These are phyloP conservation scores for Mrakia hoshinonis DNA, from an alignment of 768 basidiomycete species.

Conservation along the genomic window DNA sequence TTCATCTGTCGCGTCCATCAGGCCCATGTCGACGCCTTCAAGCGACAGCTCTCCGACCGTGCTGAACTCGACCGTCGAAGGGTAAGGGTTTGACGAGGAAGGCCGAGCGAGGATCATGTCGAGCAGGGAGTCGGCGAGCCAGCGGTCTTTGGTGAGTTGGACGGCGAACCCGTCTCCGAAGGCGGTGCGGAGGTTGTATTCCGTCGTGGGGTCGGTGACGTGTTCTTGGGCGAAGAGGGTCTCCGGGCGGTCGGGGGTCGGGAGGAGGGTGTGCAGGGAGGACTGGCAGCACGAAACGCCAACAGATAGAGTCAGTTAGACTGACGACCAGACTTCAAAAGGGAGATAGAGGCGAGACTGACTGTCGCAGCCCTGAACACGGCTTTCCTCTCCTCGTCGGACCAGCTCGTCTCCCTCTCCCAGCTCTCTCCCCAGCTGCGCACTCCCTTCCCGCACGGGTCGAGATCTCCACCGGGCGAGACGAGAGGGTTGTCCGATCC, in stretches of 20 bases:
- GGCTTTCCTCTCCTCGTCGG: conserved; percentile 29
- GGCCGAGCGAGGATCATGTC: not conserved
- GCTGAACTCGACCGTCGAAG: not conserved
- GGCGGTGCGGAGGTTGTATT: not conserved
- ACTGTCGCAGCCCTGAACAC: conserved; percentile 29
- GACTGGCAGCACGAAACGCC: not conserved
- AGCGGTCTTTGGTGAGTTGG: conserved; percentile 2
- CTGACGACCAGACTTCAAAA: not conserved
- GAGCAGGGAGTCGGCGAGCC: conserved; percentile 10
- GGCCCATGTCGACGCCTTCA: too few species aligned
- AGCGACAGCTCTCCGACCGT: not conserved
- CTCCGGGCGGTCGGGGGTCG: not conserved
- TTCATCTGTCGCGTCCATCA: not conserved
- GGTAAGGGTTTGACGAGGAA: not conserved
- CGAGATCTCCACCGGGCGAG: conserved; percentile 61
- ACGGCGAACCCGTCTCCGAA: conserved; percentile 14
- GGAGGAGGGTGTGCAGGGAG: conserved; percentile 5
- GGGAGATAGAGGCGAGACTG: not conserved
- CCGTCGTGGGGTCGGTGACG: not conserved
- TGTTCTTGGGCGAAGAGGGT: not conserved
- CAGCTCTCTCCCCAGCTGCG: conserved; percentile 37
- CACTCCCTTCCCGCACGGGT: conserved; percentile 34
- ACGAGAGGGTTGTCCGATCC: conserved; percentile 74
- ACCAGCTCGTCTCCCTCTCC: conserved; percentile 31
- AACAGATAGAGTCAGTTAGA: not conserved